These are phyloP conservation scores for Lepiota subincarnata DNA, from an alignment of 768 basidiomycete genomes.

Conservation along the genomic window DNA sequence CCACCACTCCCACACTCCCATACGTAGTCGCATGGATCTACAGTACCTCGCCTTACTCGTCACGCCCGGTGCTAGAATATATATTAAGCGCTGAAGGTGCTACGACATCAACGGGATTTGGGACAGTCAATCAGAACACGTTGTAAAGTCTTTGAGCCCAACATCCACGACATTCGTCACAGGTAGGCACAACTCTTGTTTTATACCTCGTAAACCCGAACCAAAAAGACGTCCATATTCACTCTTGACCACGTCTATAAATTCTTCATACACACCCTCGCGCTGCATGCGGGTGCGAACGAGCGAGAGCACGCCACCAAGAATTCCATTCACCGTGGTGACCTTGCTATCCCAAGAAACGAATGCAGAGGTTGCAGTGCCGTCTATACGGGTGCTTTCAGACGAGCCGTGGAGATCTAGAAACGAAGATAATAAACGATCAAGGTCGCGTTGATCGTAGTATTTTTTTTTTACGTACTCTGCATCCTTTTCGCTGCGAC, in stretches of 20 bases:
- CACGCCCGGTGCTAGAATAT: too few species aligned
- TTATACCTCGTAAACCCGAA: constrained; percentile 9
- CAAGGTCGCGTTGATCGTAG: too few species aligned
- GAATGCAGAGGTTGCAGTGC: constrained; percentile 20
- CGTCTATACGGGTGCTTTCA: constrained; percentile 20
- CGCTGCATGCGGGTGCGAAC: constrained; percentile 17
- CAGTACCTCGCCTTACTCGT: too few species aligned
- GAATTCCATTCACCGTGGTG: constrained; percentile 20
- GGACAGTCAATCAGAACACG: constrained; percentile 10
- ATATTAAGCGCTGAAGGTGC: too few species aligned
- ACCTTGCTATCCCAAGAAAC: constrained; percentile 24
- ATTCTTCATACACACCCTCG: constrained; percentile 17
- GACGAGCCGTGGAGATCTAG: constrained; percentile 21
- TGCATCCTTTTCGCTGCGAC: constrained; percentile 19
- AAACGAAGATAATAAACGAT: not conserved
- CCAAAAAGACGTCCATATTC: constrained; percentile 17
- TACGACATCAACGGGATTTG: too few species aligned
- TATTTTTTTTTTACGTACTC: constrained; percentile 9
- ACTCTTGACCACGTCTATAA: constrained; percentile 11
- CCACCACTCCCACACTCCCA: too few species aligned
- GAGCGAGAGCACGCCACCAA: constrained; percentile 19
- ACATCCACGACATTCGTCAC: constrained; percentile 9
- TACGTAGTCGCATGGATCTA: too few species aligned
- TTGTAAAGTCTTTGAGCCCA: constrained; percentile 17
- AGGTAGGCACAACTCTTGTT: constrained; percentile 17